Percentiles rank a stretch among this genome's conserved stretches.
Conservation (phyloP, 129 eudicot species). For the Artemisia annua region DNA sequence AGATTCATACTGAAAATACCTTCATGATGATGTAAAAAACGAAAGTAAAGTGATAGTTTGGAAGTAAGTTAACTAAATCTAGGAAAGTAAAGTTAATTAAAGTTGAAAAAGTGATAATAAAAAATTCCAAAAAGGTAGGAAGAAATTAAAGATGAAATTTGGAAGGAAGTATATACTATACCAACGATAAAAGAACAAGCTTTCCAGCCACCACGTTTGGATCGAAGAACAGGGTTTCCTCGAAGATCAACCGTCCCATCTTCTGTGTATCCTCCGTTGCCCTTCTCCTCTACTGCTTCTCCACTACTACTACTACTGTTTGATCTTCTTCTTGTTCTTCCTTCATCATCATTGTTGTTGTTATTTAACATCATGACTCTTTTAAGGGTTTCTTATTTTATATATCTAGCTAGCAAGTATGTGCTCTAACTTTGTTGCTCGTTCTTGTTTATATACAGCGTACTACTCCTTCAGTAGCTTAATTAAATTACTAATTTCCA, state of each 20-base stretch:
- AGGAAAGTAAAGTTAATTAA: neutral
- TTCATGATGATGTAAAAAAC: neutral
- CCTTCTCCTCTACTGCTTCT: slow-evolving; percentile 6
- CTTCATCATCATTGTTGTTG: neutral
- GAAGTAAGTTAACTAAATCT: too few relatives aligned
- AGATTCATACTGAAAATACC: too few relatives aligned
- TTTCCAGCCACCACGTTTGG: slow-evolving; percentile 80
- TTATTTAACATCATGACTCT: slow-evolving; percentile 4
- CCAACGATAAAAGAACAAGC: slow-evolving; percentile 82
- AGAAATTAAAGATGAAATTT: neutral
- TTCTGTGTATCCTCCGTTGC: slow-evolving; percentile 48
- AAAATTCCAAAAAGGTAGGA: slow-evolving; percentile 23
- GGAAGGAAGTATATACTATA: too few relatives aligned
- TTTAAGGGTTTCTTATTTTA: neutral
- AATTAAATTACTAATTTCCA: too few relatives aligned
- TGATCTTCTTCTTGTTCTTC: neutral
- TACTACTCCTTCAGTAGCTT: too few relatives aligned
- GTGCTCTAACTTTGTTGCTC: too few relatives aligned
- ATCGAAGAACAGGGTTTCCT: slow-evolving; percentile 76
- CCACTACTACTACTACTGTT: neutral
- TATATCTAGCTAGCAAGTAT: too few relatives aligned
- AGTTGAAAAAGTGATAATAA: too few relatives aligned
- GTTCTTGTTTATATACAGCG: too few relatives aligned
- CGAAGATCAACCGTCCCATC: slow-evolving; percentile 86
- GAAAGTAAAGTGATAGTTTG: neutral